Evolutionary conservation across 139 green algal genomes (phyloP).

Genomic region (Trebouxia sp.): DNA sequence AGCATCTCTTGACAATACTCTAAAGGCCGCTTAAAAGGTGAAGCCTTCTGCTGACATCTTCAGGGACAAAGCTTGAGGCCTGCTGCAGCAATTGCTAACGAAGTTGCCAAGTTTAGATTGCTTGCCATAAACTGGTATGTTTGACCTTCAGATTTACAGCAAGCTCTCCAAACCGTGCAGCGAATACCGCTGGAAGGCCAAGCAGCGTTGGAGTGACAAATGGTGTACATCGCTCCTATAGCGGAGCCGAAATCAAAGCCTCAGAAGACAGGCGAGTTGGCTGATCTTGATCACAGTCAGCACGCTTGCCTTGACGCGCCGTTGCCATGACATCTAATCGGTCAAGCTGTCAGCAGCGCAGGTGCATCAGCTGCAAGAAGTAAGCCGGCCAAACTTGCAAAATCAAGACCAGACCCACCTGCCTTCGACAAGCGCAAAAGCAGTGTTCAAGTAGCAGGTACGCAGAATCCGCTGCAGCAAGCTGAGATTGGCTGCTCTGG

Average conservation of each 20-base stretch:
- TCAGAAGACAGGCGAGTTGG: background rate
- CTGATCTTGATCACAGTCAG: background rate
- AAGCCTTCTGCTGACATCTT: no score
- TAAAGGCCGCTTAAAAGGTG: no score
- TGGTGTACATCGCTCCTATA: constrained; percentile 5
- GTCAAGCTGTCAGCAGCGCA: no score
- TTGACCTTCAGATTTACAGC: no score
- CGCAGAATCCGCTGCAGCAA: background rate
- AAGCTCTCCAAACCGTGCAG: no score
- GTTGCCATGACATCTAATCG: no score
- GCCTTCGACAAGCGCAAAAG: background rate
- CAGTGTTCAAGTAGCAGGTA: constrained; percentile 3
- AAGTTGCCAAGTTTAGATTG: background rate
- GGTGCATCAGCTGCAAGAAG: background rate
- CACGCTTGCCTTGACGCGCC: background rate
- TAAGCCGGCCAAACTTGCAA: background rate
- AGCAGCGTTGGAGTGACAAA: background rate
- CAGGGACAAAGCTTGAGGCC: no score
- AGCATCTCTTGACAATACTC: no score
- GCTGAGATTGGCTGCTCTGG: background rate
- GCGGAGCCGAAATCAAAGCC: background rate
- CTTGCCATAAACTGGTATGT: background rate
- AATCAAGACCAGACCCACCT: background rate
- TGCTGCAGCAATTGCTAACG: no score
- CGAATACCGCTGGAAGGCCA: no score